Evolutionary conservation across 208 protist genomes (phyloP).

Genomic region (Balamuthia mandrillaris): DNA sequence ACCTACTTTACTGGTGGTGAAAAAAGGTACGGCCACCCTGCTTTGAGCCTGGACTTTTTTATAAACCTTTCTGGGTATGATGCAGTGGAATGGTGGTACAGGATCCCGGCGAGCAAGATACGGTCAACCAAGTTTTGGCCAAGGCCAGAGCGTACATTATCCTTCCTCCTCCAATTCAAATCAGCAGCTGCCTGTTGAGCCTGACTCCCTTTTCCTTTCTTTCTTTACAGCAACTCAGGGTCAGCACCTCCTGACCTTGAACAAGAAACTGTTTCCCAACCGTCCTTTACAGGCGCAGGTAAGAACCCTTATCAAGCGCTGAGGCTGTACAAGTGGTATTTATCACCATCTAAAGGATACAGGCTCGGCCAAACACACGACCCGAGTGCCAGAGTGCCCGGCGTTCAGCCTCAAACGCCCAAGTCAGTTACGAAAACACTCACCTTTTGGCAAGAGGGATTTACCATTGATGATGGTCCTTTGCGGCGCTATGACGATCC

Average conservation of each 20-base stretch:
- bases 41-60: no score
- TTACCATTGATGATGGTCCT: background rate
- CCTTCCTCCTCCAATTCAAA: background rate
- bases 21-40: no score
- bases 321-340: background rate
- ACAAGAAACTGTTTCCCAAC: background rate
- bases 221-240: background rate
- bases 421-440: background rate
- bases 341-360: background rate
- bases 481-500: background rate
- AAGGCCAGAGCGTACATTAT: background rate
- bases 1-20: background rate
- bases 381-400: background rate
- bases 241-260: background rate
- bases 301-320: background rate
- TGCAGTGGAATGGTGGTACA: background rate
- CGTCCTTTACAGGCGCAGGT: background rate
- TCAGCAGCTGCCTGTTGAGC: background rate
- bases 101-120: background rate
- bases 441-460: background rate
- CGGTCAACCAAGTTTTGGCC: background rate
- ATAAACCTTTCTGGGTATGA: no score
- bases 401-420: background rate
- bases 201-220: background rate
- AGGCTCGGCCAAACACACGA: background rate